These are phyloP conservation scores for Amanita rubescens DNA, from an alignment of 768 basidiomycete genomes.

Conservation along the genomic window DNA sequence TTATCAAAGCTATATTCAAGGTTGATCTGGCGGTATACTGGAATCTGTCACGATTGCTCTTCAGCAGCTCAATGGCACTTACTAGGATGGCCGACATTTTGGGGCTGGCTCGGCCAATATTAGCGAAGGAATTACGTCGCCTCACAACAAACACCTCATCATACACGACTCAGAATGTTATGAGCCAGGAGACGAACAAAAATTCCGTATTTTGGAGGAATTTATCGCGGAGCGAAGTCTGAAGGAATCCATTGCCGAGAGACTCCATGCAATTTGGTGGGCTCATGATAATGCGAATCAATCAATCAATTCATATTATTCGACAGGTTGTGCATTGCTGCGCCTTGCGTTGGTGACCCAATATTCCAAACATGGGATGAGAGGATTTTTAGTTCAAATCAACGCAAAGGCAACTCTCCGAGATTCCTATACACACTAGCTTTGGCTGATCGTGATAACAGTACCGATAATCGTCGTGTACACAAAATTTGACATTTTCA, in stretches of 20 bases:
- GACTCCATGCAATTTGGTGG: neutral
- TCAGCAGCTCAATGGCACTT: neutral
- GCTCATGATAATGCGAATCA: neutral
- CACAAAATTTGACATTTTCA: slow-evolving; percentile 24
- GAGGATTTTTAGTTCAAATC: neutral
- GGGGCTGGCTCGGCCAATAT: neutral
- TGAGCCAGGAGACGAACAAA: slow-evolving; percentile 8
- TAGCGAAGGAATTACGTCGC: too few relatives aligned
- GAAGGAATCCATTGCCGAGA: neutral
- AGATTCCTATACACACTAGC: neutral
- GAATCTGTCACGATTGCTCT: too few relatives aligned
- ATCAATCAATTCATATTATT: neutral
- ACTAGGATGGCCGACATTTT: slow-evolving; percentile 16
- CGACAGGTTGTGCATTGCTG: neutral
- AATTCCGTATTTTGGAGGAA: neutral
- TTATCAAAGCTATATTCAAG: neutral
- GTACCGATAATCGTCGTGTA: slow-evolving; percentile 24
- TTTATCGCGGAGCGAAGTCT: slow-evolving; percentile 7
- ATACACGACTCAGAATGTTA: too few relatives aligned
- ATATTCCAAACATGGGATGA: neutral
- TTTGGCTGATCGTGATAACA: neutral
- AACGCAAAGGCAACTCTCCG: neutral
- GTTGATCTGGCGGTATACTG: neutral
- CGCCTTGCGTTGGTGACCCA: neutral
- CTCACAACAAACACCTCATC: too few relatives aligned